Evolutionary conservation across 176 grass and related monocot species (phyloP).

Genomic region (Carex littledalei): DNA sequence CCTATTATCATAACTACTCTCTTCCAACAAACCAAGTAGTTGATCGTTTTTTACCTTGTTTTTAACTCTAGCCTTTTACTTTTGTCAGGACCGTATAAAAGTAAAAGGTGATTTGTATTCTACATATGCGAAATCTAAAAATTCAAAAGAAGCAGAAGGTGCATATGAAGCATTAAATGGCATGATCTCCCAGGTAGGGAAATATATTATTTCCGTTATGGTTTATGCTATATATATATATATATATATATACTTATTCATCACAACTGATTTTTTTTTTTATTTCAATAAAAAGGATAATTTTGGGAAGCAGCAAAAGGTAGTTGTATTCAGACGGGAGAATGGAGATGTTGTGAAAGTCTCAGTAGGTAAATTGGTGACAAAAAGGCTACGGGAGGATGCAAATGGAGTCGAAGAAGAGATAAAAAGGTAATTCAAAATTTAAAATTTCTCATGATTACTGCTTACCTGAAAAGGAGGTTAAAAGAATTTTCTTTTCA

Average conservation of each 20-base stretch:
- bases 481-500: background rate
- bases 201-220: background rate
- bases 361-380: background rate
- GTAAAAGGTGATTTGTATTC: constrained; percentile 65
- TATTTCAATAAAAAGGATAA: no score
- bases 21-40: background rate
- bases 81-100: constrained; percentile 45
- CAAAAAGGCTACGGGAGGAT: background rate
- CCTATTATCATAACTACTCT: background rate
- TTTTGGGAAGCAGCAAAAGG: constrained; percentile 39
- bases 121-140: constrained; percentile 46
- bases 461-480: background rate
- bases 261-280: background rate
- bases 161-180: constrained; percentile 65
- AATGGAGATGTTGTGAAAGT: constrained; percentile 40
- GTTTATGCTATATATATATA: background rate
- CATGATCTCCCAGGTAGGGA: constrained; percentile 37
- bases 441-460: constrained; percentile 6
- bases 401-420: background rate
- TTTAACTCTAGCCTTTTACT: constrained; percentile 9
- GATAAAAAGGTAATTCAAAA: background rate
- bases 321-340: constrained; percentile 39
- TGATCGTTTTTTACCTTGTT: background rate
- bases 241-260: background rate
- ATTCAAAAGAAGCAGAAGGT: constrained; percentile 39